phyloP scores from a whole-genome alignment of 495 filamentous ascomycete genomes.

The Podospora australis region DNA sequence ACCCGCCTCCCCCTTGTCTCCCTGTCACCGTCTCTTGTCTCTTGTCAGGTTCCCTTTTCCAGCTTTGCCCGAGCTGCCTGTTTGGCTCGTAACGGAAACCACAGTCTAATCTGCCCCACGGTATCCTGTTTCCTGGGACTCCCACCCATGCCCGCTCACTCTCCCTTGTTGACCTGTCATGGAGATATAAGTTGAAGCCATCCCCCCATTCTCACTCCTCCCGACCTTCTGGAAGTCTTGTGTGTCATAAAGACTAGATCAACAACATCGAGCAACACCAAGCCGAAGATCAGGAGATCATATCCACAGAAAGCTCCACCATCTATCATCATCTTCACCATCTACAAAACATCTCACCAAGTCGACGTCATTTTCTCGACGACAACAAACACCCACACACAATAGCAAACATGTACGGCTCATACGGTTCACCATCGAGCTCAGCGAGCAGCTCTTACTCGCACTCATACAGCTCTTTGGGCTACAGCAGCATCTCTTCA shows the following conservation, averaged over 20 bases:
- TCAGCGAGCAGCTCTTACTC: conserved; percentile 23
- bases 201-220: too few relatives aligned
- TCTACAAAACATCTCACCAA: conserved; percentile 10
- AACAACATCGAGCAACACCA: not conserved
- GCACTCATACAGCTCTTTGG: conserved; percentile 27
- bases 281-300: not conserved
- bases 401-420: conserved; percentile 41
- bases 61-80: conserved; percentile 2
- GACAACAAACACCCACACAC: too few relatives aligned
- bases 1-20: conserved; percentile 2
- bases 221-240: too few relatives aligned
- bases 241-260: too few relatives aligned
- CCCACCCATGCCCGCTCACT: not conserved
- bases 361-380: too few relatives aligned
- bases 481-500: conserved; percentile 32
- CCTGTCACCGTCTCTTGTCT: not conserved
- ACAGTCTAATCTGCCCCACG: conserved; percentile 1
- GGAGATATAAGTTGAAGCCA: not conserved
- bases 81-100: conserved; percentile 2
- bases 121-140: conserved; percentile 4
- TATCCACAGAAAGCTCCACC: not conserved
- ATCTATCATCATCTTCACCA: conserved; percentile 8
- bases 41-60: not conserved
- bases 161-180: not conserved
- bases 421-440: conserved; percentile 34